A percentile compares a stretch with the other conserved stretches of the same genome.
These are phyloP conservation scores for Lepidopterella palustris DNA, from an alignment of 495 filamentous ascomycete species.

Conservation along the genomic window DNA sequence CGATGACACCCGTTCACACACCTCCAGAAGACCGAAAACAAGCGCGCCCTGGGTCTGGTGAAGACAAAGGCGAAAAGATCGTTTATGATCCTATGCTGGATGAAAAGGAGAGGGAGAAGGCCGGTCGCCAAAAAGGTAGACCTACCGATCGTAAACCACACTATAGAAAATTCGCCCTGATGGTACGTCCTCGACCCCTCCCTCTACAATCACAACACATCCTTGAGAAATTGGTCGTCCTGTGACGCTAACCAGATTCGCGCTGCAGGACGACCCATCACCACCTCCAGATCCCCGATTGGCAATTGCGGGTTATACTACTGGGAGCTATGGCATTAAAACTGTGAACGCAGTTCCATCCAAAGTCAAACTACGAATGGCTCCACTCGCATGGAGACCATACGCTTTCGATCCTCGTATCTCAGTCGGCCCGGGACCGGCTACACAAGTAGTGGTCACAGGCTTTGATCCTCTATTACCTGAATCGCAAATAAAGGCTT, in stretches of 20 bases:
- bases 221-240: constrained; percentile 25
- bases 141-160: too few relatives aligned
- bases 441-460: constrained; percentile 82
- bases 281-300: constrained; percentile 72
- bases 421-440: constrained; percentile 82
- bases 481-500: constrained; percentile 66
- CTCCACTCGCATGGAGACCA: constrained; percentile 69
- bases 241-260: constrained; percentile 36
- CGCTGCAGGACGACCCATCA: constrained; percentile 54
- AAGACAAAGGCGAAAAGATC: constrained; percentile 60
- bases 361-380: constrained; percentile 67
- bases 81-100: constrained; percentile 72
- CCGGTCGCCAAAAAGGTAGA: constrained; percentile 5
- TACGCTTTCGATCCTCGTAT: constrained; percentile 72
- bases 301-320: constrained; percentile 52
- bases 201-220: constrained; percentile 4
- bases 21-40: constrained; percentile 49
- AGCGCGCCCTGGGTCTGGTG: constrained; percentile 54
- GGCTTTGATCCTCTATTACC: constrained; percentile 86
- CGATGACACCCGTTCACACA: constrained; percentile 47
- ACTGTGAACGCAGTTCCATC: constrained; percentile 43
- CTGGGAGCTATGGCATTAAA: constrained; percentile 32
- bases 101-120: too few relatives aligned
- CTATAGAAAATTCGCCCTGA: constrained; percentile 62
- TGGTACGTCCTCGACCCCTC: constrained; percentile 21